phyloP scores from a whole-genome alignment of 306 rosid genomes.

The Dryas octopetala region DNA sequence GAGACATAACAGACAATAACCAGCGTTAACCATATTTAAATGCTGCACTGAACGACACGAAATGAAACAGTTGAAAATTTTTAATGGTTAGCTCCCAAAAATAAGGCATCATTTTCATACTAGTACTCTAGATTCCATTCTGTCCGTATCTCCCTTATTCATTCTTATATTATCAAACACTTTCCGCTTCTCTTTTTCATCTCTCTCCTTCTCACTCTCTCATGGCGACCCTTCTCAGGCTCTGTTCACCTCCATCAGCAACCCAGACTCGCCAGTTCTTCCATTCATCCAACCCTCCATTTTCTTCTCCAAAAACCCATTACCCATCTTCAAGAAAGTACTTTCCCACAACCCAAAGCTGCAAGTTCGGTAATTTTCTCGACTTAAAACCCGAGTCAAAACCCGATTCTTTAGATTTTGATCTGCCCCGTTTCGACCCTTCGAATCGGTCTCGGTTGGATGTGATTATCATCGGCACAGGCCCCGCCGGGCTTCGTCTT shows the following conservation, averaged over 20 bases:
- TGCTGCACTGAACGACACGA: neutral
- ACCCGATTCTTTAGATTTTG: constrained; percentile 44
- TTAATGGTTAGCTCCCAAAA: no score
- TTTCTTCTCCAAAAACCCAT: constrained; percentile 24
- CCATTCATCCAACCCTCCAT: constrained; percentile 27
- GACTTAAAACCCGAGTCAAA: constrained; percentile 49
- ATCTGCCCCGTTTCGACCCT: constrained; percentile 57
- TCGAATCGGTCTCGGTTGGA: constrained; percentile 43
- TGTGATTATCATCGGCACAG: constrained; percentile 66
- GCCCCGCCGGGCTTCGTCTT: constrained; percentile 75
- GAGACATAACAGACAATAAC: no score
- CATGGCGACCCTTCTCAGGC: constrained; percentile 41
- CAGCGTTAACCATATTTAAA: neutral
- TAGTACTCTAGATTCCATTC: neutral
- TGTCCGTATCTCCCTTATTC: neutral
- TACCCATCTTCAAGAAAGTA: constrained; percentile 28
- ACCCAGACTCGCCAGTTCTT: constrained; percentile 26
- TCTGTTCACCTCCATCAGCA: constrained; percentile 34
- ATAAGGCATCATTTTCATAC: neutral
- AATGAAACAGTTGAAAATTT: no score
- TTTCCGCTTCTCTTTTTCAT: no score
- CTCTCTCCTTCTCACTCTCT: constrained; percentile 5
- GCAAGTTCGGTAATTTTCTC: constrained; percentile 59
- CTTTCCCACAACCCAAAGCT: constrained; percentile 27
- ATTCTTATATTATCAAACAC: neutral